Percentiles rank a stretch among this genome's conserved stretches.
These are phyloP conservation scores for Xerocomus nothofagi DNA, from an alignment of 1,284 basidiomycete genomes.

Conservation along the genomic window DNA sequence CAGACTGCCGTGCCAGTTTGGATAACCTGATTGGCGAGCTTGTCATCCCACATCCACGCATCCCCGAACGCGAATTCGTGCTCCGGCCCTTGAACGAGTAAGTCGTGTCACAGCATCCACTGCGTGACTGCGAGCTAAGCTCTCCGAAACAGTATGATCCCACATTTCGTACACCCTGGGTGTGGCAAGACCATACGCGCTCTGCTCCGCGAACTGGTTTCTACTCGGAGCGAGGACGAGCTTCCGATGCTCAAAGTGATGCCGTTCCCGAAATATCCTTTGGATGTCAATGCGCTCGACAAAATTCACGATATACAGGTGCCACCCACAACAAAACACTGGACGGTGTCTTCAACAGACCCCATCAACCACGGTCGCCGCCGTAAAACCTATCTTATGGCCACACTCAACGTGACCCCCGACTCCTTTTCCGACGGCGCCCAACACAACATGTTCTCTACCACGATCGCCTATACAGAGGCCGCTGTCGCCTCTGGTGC, in stretches of 20 bases:
- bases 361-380: slow-evolving; percentile 13
- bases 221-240: slow-evolving; percentile 32
- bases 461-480: slow-evolving; percentile 51
- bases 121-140: neutral
- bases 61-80: slow-evolving; percentile 86
- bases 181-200: slow-evolving; percentile 46
- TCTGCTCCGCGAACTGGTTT: slow-evolving; percentile 46
- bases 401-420: slow-evolving; percentile 92
- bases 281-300: slow-evolving; percentile 17
- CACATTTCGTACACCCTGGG: slow-evolving; percentile 65
- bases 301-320: slow-evolving; percentile 24
- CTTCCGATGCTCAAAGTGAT: slow-evolving; percentile 64
- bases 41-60: slow-evolving; percentile 80
- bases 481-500: slow-evolving; percentile 56
- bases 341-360: slow-evolving; percentile 37
- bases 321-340: slow-evolving; percentile 53
- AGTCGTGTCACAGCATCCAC: slow-evolving; percentile 29
- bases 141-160: slow-evolving; percentile 61
- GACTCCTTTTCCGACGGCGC: slow-evolving; percentile 97
- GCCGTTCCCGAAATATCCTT: slow-evolving; percentile 58
- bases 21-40: slow-evolving; percentile 66
- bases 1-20: slow-evolving; percentile 38
- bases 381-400: slow-evolving; percentile 79
- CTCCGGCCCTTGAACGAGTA: slow-evolving; percentile 86
- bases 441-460: slow-evolving; percentile 48